Base-by-base conservation (phyloP, 2,329 filamentous ascomycete genomes). In the Juglanconis sp. region DNA sequence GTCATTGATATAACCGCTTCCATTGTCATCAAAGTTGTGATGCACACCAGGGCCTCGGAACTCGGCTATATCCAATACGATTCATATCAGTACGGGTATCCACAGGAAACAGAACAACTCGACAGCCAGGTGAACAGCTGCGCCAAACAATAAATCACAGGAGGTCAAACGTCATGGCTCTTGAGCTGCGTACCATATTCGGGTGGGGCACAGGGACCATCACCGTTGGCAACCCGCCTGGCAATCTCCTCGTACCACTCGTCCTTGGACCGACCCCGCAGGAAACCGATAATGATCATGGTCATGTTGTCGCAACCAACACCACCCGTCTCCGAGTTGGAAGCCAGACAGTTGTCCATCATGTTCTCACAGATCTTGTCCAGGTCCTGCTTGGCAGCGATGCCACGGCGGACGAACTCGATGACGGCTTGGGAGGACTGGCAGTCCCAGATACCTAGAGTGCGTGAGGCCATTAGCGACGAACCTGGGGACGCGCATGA, bases 291-390 rank as follows among this genome's bases (percentile, higher is more conserved):
- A 66, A 99, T 84, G 68, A 89, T 81, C 90, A 99, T 98, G 68
- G 95, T 99, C 95, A 99, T 99, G 82, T 99, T 99, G 81, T 99
- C 95, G 76, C 95, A 99, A 64, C 95, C 95, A 64, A 99, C 94
- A 65, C 95, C 95, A 58, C 95, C 95, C 36, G 94, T 97, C 78
- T 99, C 95, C 67, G 93, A 96, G 84, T 96, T 98, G 63, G 93
- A 96, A 46, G 95, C 93, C 66, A 99, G 83, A 74, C 95, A 99
- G 80, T 98, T 99, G 81, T 99, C 94, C 95, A 99, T 99, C 92
- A 99, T 96, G 80, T 99, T 99, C 79, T 99, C 95, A 76, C 94
- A 98, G 70, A 99, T 98, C 74, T 91, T 90, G 59, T 93, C 87
- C 55, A 99, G 85, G 53, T 96, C 90, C 78, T 99, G 95, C 81